These are phyloP conservation scores for Penicillium sp. DNA, from an alignment of 2,329 filamentous ascomycete species.

Conservation along the genomic window DNA sequence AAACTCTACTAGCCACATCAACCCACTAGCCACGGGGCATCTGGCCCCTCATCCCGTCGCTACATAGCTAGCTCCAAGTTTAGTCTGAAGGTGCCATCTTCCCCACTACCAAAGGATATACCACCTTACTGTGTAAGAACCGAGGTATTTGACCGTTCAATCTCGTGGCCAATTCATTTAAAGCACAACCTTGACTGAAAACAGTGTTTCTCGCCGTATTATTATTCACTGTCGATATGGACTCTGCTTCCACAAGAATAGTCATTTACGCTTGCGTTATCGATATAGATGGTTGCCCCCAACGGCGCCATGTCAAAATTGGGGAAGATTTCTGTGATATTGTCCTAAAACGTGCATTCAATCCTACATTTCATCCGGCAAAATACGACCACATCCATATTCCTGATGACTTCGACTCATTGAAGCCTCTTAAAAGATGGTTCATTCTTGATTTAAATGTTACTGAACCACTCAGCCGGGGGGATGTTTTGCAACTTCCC, in stretches of 20 bases:
- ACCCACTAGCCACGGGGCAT: no score
- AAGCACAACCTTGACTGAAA: background rate
- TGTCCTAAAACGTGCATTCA: conserved; percentile 17
- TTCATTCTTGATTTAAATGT: conserved; percentile 24
- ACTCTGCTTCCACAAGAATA: conserved; percentile 8
- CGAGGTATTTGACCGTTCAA: no score
- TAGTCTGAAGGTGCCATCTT: no score
- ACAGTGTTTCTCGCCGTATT: background rate
- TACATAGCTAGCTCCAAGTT: no score
- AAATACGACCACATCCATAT: conserved; percentile 25
- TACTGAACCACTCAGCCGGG: conserved; percentile 5
- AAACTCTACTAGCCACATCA: no score
- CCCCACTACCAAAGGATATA: no score
- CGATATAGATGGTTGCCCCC: conserved; percentile 22
- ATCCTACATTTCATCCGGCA: conserved; percentile 12
- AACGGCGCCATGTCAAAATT: conserved; percentile 20
- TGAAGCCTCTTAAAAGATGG: conserved; percentile 18
- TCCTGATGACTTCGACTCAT: conserved; percentile 21
- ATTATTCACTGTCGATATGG: background rate
- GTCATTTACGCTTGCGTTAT: conserved; percentile 19
- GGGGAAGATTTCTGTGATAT: conserved; percentile 14
- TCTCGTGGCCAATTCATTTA: no score
- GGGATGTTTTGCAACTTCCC: conserved; percentile 16
- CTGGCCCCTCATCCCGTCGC: no score
- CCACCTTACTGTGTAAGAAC: no score